phyloP scores from a whole-genome alignment of 805 yeast genomes.

The Teunomyces pallodes region DNA sequence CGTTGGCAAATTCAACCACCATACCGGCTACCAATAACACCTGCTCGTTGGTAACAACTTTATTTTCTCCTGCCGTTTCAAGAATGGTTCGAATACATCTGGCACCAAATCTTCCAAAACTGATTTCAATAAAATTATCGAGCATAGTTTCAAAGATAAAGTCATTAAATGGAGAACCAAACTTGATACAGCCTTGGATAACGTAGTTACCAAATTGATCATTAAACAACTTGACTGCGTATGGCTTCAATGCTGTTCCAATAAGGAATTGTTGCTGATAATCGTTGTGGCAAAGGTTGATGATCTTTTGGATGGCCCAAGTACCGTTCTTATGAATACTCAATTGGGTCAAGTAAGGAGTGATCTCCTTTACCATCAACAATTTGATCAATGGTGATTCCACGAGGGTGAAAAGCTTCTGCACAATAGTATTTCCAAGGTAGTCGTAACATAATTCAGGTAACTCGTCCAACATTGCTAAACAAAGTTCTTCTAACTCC shows the following conservation, averaged over 20 bases:
- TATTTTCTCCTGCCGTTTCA: constrained; percentile 63
- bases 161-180: constrained; percentile 84
- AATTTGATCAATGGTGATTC: constrained; percentile 67
- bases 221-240: constrained; percentile 78
- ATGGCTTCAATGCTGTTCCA: constrained; percentile 69
- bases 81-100: constrained; percentile 91
- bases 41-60: constrained; percentile 53
- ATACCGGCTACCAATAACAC: constrained; percentile 70
- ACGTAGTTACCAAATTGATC: constrained; percentile 98
- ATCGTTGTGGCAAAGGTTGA: constrained; percentile 57
- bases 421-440: constrained; percentile 93
- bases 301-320: constrained; percentile 98
- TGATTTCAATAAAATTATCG: constrained; percentile 73
- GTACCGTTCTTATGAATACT: constrained; percentile 98
- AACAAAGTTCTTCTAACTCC: constrained; percentile 77
- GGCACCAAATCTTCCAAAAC: constrained; percentile 90
- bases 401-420: constrained; percentile 75
- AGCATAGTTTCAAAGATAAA: constrained; percentile 83
- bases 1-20: constrained; percentile 74
- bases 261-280: constrained; percentile 54
- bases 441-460: constrained; percentile 92
- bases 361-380: constrained; percentile 73
- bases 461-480: constrained; percentile 82
- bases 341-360: constrained; percentile 82
- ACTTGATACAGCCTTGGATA: constrained; percentile 88